Evolutionary conservation across 345 rosid species (phyloP), one percentile per base, ranked within the genome.

Genomic region (Rhizophora apiculata): DNA sequence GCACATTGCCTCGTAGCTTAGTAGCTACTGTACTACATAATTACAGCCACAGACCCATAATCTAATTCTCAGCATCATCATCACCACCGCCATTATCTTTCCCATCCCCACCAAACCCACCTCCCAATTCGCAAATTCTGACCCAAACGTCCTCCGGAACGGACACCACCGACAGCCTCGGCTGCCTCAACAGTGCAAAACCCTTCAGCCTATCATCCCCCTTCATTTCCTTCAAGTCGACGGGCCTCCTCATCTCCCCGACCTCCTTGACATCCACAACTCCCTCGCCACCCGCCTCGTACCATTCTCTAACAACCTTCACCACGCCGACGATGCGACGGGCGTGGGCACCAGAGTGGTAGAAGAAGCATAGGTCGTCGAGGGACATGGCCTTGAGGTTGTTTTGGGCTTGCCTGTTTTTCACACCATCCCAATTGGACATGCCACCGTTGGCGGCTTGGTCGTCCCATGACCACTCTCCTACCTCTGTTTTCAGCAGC

Each of bases 391-490:
- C 74, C 68, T 84, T 88, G 68, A 95, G 87, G 76, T 88, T 67
- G 30, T 92, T 95, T 76, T 83, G 96, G 29, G 99, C 99, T 83
- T 92, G 96, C 74, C 79, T 88, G 93, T 90, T 95, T 78, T 74
- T 92, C 27, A 95, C 99, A 0, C 96, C 98, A 75, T 95, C 98
- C 99, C 96, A 95, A 31, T 90, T 68, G 77, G 88, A 74, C 22
- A 87, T 26, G 6, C 96, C 92, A 10, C 81, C 86, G 77, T 90
- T 88, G 15, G 89, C 74, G 19, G 80, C 85, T 71, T 95, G 99
- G 75, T 95, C 97, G 20, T 90, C 93, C 97, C 97, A 95, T 49
- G 99, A 91, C 96, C 99, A 95, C 73, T 92, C 96, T 20, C 89
- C 83, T 22, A 98, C 92, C 78, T 95, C 99, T 8, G 99, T 92